Base-by-base conservation (phyloP, 129 eudicot species). In the Tanacetum coccineum region DNA sequence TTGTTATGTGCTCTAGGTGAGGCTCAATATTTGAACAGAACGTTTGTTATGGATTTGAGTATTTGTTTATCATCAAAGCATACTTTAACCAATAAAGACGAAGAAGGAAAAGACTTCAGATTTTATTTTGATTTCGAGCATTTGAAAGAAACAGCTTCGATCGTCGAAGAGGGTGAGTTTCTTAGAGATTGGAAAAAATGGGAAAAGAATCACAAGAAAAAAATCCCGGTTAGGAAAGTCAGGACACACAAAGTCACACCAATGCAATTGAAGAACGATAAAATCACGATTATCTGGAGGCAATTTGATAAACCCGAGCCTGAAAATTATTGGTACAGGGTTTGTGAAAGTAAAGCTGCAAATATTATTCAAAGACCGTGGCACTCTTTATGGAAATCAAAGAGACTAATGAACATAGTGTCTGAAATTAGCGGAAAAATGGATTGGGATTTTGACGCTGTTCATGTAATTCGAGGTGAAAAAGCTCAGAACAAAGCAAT, bases 371-470 rank as follows among this genome's bases (percentile, higher is more conserved):
- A 81, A 63, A 79, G 99, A 72, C 99, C 99, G 19, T 94, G 99
- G 99, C 85, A 81, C 58, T 80, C 95, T 1, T 47, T 94, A 2
- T 94, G 95, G 93, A 94, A 94, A 79, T 94, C 99, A 36, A 94
- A 89, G 85, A 84, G 97, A 71, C 74, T 94, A 20, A 94, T 89
- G 99, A 94, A 89, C 73, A 89, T 94, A 71, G 99, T 94, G 20
- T 80, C 99, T 2, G 99, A 73, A 40, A 94, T 94, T 20, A 87
- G 99, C 22, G 99, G 99, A 52, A 79, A 86, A 48, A 84, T 94
- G 99, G 97, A 94, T 44, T 94, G 99, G 99, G 99, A 94, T 80
- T 89, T 80, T 58, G 99, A 94, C 74, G 95, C 95, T 0, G 97
- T 89, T 47, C 99, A 94, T 71, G 99, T 94, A 39, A 89, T 94